These are phyloP conservation scores for Teratosphaeria pseudoeucalypti DNA, from an alignment of 2,329 filamentous ascomycete species.

Conservation along the genomic window DNA sequence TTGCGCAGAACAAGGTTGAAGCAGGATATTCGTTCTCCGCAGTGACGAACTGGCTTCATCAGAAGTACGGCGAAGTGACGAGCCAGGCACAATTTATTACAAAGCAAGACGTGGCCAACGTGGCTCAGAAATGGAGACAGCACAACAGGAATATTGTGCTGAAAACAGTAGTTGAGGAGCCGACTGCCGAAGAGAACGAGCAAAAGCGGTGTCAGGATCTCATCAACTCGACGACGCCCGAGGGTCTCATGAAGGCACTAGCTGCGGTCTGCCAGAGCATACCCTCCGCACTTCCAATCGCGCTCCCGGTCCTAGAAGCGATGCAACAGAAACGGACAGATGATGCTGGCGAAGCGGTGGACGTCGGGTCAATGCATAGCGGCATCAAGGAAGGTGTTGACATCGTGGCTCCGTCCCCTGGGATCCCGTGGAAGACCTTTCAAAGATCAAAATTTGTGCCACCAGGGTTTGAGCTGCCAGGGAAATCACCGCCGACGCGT, in stretches of 20 bases:
- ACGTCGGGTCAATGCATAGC: background rate
- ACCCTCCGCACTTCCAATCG: constrained; percentile 10
- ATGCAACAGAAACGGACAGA: background rate
- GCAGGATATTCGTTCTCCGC: constrained; percentile 12
- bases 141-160: constrained; percentile 12
- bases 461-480: background rate
- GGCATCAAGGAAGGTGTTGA: background rate
- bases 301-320: constrained; percentile 7
- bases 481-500: background rate
- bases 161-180: constrained; percentile 8
- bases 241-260: constrained; percentile 10
- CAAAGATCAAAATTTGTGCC: background rate
- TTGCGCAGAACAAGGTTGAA: constrained; percentile 13
- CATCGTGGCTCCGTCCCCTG: background rate
- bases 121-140: constrained; percentile 9
- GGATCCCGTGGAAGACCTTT: background rate
- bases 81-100: constrained; percentile 9
- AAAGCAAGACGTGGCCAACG: constrained; percentile 14
- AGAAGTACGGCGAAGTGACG: constrained; percentile 8
- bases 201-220: constrained; percentile 9
- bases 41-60: constrained; percentile 12
- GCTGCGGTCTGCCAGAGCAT: constrained; percentile 11
- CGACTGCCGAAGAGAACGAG: constrained; percentile 6
- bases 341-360: background rate
- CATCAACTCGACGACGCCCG: constrained; percentile 7